These are phyloP conservation scores for Margaritispora aquatica DNA, from an alignment of 495 filamentous ascomycete species.

Conservation along the genomic window DNA sequence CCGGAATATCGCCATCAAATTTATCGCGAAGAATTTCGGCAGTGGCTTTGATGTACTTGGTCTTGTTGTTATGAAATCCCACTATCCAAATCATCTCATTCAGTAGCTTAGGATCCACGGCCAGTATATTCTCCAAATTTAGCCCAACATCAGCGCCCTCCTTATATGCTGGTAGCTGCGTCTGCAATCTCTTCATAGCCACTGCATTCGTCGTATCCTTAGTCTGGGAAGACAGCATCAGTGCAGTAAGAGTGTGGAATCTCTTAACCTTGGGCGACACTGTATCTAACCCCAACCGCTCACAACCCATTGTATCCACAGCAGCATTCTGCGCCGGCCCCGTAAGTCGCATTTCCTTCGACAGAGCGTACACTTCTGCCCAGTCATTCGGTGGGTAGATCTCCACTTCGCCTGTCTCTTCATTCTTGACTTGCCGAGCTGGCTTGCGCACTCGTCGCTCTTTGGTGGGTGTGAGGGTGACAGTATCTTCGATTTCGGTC, in stretches of 20 bases:
- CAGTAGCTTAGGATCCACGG: slow-evolving; percentile 58
- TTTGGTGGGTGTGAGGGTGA: slow-evolving; percentile 47
- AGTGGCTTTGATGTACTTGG: slow-evolving; percentile 73
- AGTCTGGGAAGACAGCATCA: slow-evolving; percentile 97
- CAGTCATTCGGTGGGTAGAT: slow-evolving; percentile 71
- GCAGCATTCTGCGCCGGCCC: slow-evolving; percentile 60
- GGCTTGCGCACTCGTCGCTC: slow-evolving; percentile 46
- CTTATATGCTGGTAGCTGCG: slow-evolving; percentile 53
- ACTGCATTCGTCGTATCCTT: slow-evolving; percentile 90
- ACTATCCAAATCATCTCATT: slow-evolving; percentile 78
- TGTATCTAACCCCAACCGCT: slow-evolving; percentile 56
- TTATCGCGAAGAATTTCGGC: slow-evolving; percentile 67
- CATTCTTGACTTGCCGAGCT: slow-evolving; percentile 54
- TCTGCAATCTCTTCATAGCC: slow-evolving; percentile 74
- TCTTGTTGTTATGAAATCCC: slow-evolving; percentile 96
- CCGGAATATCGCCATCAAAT: slow-evolving; percentile 72
- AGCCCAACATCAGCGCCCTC: slow-evolving; percentile 40
- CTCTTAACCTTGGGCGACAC: slow-evolving; percentile 59
- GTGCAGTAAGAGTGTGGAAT: slow-evolving; percentile 83
- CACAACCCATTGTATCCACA: slow-evolving; percentile 98
- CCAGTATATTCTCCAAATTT: slow-evolving; percentile 73
- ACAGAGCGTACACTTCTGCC: slow-evolving; percentile 73
- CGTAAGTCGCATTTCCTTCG: slow-evolving; percentile 71
- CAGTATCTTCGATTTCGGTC: slow-evolving; percentile 61
- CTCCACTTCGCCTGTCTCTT: slow-evolving; percentile 44